These are phyloP conservation scores for Phytophthora agathidicida DNA, from an alignment of 352 stramenopile genomes.

Conservation along the genomic window DNA sequence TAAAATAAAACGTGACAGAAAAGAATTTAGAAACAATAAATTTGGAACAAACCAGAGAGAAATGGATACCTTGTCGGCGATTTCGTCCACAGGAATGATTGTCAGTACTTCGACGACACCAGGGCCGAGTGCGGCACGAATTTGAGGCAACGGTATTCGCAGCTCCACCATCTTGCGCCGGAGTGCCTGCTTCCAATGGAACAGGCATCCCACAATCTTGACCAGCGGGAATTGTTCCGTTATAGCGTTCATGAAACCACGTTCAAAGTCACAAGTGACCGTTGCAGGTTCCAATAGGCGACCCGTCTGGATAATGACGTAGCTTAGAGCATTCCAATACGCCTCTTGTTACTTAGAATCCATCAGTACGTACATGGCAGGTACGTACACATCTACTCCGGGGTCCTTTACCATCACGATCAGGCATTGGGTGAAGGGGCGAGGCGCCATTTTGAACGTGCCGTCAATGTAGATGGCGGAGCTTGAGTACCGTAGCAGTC, in stretches of 20 bases:
- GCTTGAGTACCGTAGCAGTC: conserved; percentile 4
- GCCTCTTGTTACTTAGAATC: too few species aligned
- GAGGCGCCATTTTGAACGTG: conserved; percentile 6
- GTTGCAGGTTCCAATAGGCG: too few species aligned
- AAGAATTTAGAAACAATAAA: not conserved
- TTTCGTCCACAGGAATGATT: not conserved
- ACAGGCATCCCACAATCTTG: too few species aligned
- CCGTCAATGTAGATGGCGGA: conserved; percentile 1
- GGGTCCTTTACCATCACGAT: conserved; percentile 1
- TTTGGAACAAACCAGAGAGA: not conserved
- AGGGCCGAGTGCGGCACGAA: not conserved
- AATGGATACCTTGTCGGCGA: conserved; percentile 2
- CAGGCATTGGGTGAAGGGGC: conserved; percentile 3
- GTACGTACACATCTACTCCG: not conserved
- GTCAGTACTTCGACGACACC: not conserved
- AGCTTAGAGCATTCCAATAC: too few species aligned
- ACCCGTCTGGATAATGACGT: too few species aligned
- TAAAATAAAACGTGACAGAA: conserved; percentile 1
- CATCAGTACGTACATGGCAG: too few species aligned
- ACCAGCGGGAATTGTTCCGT: too few species aligned
- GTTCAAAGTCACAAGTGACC: too few species aligned
- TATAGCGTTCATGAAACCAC: too few species aligned
- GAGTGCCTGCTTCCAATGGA: too few species aligned
- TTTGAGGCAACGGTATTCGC: not conserved
- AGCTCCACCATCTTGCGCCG: too few species aligned